These are phyloP conservation scores for Ophiostoma angusticollis DNA, from an alignment of 2,329 filamentous ascomycete species.

Conservation along the genomic window DNA sequence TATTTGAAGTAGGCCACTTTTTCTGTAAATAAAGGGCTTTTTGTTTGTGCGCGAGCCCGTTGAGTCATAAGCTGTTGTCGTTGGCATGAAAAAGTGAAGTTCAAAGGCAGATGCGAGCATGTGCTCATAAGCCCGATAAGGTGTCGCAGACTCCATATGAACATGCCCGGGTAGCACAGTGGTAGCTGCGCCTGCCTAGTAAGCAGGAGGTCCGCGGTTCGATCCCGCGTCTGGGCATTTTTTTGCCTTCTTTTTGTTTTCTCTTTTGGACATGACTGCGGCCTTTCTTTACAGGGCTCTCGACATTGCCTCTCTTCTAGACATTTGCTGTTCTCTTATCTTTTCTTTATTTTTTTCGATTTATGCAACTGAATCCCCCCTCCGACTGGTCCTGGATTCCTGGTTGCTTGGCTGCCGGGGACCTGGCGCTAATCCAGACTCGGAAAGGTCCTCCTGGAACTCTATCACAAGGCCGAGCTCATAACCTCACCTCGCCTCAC, in stretches of 20 bases:
- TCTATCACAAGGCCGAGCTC: background rate
- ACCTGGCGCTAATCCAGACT: background rate
- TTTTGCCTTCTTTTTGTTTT: constrained; percentile 2
- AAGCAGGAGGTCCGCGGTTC: constrained; percentile 16
- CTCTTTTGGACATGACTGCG: too few species aligned
- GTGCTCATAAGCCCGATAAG: too few species aligned
- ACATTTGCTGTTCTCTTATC: background rate
- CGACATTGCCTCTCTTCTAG: background rate
- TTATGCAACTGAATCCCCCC: too few species aligned
- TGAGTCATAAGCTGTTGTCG: too few species aligned
- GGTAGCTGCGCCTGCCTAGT: constrained; percentile 16
- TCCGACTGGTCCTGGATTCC: too few species aligned
- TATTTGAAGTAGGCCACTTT: too few species aligned
- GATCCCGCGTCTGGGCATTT: constrained; percentile 15
- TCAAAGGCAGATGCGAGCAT: too few species aligned
- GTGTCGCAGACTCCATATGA: too few species aligned
- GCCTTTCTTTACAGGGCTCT: background rate
- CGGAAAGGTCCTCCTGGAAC: background rate
- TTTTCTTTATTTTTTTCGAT: background rate
- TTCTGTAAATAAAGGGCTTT: background rate
- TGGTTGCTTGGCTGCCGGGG: background rate
- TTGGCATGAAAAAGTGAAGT: too few species aligned
- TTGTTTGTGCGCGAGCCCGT: too few species aligned
- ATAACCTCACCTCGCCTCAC: background rate
- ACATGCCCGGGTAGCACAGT: constrained; percentile 14